Evolutionary conservation across 1,139 yeast species (phyloP), one percentile per base, ranked within the genome.

Genomic region (Pichia sp.): DNA sequence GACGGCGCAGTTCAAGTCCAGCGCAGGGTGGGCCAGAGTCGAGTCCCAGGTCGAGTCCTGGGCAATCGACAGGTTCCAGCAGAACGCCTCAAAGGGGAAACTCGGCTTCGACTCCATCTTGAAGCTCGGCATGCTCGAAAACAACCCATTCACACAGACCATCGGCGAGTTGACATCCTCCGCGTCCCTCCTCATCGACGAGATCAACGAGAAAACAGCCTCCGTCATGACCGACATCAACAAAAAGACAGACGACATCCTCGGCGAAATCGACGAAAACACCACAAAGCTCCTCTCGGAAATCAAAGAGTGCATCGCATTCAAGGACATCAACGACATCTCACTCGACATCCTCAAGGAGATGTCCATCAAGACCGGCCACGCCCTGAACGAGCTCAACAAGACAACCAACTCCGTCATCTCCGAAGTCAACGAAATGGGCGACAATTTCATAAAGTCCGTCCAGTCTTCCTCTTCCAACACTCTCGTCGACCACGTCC

Each of bases 41-140:
- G 86, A 96, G 66, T 87, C 83, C 62, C 84, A 85, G 66, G 73
- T 93, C 53, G 99, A 93, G 65, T 94, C 88, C 42, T 93, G 96
- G 96, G 81, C 93, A 1, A 84, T 89, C 4, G 89, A 86, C 59
- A 73, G 97, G 62, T 93, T 91, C 67, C 81, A 83, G 36, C 95
- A 87, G 62, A 93, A 93, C 66, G 97, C 98, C 8, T 69, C 69
- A 46, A 79, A 79, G 54, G 99, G 98, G 21, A 84, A 81, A 57
- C 60, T 70, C 30, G 99, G 97, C 0, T 91, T 93, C 61, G 98
- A 91, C 57, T 68, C 79, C 6, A 96, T 91, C 6, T 71, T 91
- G 48, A 48, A 57, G 37, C 32, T 63, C 18, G 67, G 63, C 30
- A 43, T 51, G 32, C 52, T 58, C 22, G 55, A 57, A 55, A 53